Conservation (phyloP, 371 early-diverging fungal genomes). For the Rhizopus microsporus region DNA sequence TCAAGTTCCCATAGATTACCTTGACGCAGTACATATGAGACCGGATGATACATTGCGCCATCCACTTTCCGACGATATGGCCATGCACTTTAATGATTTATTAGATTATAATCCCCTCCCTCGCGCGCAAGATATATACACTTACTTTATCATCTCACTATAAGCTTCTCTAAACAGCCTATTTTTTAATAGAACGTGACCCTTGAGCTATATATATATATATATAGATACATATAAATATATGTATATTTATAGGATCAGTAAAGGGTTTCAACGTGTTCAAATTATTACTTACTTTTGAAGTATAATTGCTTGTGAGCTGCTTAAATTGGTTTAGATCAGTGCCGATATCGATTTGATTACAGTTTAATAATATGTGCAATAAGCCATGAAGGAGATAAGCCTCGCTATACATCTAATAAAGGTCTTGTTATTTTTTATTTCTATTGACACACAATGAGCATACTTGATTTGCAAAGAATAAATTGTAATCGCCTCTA, state of each 20-base stretch:
- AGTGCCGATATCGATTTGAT: conserved; percentile 31
- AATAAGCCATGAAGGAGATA: conserved; percentile 80
- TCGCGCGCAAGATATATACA: not conserved
- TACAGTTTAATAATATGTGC: conserved; percentile 67
- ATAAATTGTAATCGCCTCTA: conserved; percentile 8
- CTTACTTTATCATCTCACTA: conserved; percentile 18
- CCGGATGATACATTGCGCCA: conserved; percentile 37
- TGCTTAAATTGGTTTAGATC: conserved; percentile 38
- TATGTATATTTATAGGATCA: no score
- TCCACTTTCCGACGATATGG: not conserved
- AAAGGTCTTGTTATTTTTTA: not conserved
- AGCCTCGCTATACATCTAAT: conserved; percentile 23
- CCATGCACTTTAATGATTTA: not conserved
- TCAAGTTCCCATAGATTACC: conserved; percentile 54
- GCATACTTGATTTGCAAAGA: conserved; percentile 27
- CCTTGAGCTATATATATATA: conserved; percentile 10
- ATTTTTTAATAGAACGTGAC: conserved; percentile 13
- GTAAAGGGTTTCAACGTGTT: not conserved
- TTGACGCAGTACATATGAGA: conserved; percentile 33
- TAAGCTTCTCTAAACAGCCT: conserved; percentile 18
- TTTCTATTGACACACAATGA: not conserved
- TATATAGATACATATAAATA: not conserved
- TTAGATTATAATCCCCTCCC: not conserved
- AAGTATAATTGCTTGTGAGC: conserved; percentile 30
- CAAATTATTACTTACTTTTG: conserved; percentile 25